Evolutionary conservation across 2,329 filamentous ascomycete genomes (phyloP).

Genomic region (Fusarium cicatricum): DNA sequence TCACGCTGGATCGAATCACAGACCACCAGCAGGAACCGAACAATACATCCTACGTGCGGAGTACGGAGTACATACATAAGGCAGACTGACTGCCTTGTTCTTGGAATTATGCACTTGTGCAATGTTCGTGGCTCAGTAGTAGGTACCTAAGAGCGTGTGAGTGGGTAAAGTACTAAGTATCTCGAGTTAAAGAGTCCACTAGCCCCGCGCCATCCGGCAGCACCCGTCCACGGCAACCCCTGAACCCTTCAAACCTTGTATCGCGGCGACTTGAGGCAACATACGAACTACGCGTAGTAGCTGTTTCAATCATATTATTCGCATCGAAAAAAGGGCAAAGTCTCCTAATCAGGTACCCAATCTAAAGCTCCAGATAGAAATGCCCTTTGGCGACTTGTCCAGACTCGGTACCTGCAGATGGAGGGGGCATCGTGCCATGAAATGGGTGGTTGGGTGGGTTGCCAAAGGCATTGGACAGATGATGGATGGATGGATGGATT

Average conservation of each 20-base stretch:
- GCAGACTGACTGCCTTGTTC: constrained; percentile 4
- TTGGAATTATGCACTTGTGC: constrained; percentile 26
- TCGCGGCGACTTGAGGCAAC: constrained; percentile 5
- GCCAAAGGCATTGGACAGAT: constrained; percentile 11
- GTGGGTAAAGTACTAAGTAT: neutral
- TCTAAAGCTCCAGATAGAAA: neutral
- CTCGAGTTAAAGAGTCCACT: constrained; percentile 27
- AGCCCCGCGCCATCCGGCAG: constrained; percentile 39
- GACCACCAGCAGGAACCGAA: constrained; percentile 1
- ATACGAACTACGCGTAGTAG: too few species aligned
- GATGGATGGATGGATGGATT: neutral
- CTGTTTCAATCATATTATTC: neutral
- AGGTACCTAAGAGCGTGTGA: too few species aligned
- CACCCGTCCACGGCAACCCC: constrained; percentile 34
- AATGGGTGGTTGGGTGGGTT: constrained; percentile 18
- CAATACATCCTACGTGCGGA: too few species aligned
- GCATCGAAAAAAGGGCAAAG: too few species aligned
- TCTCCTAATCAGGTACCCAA: neutral
- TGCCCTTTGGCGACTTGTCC: constrained; percentile 26
- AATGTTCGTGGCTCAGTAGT: neutral
- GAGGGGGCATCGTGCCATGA: constrained; percentile 28
- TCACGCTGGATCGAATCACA: constrained; percentile 16
- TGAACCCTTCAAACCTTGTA: constrained; percentile 30
- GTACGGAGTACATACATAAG: neutral
- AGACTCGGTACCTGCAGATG: constrained; percentile 36